These are phyloP conservation scores for Pleurotus tuoliensis DNA, from an alignment of 768 basidiomycete species.

Conservation along the genomic window DNA sequence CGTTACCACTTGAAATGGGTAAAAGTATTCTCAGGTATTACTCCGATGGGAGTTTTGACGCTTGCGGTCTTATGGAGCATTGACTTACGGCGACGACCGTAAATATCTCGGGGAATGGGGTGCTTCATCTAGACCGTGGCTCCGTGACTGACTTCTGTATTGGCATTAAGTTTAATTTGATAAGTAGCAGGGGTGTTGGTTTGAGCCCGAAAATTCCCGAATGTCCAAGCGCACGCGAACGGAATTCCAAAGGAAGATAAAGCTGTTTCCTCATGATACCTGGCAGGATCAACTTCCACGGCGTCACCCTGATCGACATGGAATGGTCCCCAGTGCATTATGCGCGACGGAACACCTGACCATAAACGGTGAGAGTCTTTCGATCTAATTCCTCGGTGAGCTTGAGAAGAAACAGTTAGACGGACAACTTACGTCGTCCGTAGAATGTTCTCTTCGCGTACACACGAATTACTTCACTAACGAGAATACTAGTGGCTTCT, in stretches of 20 bases:
- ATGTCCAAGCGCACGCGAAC: too few species aligned
- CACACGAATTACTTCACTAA: neutral
- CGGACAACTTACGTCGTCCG: neutral
- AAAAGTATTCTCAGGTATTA: neutral
- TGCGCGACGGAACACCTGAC: neutral
- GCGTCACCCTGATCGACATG: conserved; percentile 4
- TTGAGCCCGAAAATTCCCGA: too few species aligned
- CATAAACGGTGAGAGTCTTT: too few species aligned
- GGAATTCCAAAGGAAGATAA: too few species aligned
- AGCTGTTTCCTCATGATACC: too few species aligned
- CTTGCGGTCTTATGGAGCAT: neutral
- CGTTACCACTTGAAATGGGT: conserved; percentile 1
- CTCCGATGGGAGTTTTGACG: neutral
- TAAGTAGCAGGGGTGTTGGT: too few species aligned
- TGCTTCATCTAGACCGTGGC: conserved; percentile 1
- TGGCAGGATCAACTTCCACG: neutral
- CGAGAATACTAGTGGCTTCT: neutral
- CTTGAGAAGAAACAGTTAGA: neutral
- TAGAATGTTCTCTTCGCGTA: conserved; percentile 4
- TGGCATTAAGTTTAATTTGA: neutral
- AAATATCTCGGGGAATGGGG: conserved; percentile 5
- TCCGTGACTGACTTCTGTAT: neutral
- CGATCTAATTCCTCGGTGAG: too few species aligned
- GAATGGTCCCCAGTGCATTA: neutral
- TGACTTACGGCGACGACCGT: neutral